Base-by-base conservation (phyloP, 2,329 filamentous ascomycete genomes). In the Cladophialophora immunda region DNA sequence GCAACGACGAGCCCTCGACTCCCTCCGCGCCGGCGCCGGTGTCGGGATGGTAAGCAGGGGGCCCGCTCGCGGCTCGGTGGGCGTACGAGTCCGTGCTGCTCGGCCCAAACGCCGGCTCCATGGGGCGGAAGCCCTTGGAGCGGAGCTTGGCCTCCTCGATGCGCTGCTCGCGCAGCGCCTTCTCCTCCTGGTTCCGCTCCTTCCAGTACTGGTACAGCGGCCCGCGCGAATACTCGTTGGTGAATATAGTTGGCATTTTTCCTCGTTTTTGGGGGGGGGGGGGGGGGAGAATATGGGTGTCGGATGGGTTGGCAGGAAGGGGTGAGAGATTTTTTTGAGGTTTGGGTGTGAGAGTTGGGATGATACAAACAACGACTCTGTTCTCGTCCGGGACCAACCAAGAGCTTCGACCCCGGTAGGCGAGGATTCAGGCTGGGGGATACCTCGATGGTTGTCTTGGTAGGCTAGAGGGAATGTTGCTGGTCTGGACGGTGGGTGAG, bases 151-250 rank as follows among this genome's bases (percentile, higher is more conserved):
- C 66, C 38, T 65, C 66, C 25, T 65, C 17, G 53, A 68, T 34
- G 30, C 66, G 66, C 55, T 65, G 66, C 5, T 47, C 54, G 19
- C 66, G 66, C 4, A 62, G 53, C 2, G 34, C 22, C 11, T 55
- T 62, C 34, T 68, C 66, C 38, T 68, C 62, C 17, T 57, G 30
- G 41, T 53, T 52, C 9, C 62, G 66, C 53, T 68, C 66, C 15
- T 59, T 65, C 66, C 62, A 65, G 62, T 68, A 65, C 36, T 65
- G 66, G 62, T 68, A 68, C 15, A 68, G 66, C 11, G 66, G 66
- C 34, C 66, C 62, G 1, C 62, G 58, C 1, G 66, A 68, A 47
- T 62, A 59, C 54, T 68, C 58, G 54, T 65, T 68, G n/a, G 52
- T 62, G 58, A 65, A 68, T 13, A 65, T 41, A 2, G 62, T 62